A percentile compares a stretch with the other conserved stretches of the same genome.
phyloP scores from a whole-genome alignment of 2,329 filamentous ascomycete genomes.

The Capronia coronata region DNA sequence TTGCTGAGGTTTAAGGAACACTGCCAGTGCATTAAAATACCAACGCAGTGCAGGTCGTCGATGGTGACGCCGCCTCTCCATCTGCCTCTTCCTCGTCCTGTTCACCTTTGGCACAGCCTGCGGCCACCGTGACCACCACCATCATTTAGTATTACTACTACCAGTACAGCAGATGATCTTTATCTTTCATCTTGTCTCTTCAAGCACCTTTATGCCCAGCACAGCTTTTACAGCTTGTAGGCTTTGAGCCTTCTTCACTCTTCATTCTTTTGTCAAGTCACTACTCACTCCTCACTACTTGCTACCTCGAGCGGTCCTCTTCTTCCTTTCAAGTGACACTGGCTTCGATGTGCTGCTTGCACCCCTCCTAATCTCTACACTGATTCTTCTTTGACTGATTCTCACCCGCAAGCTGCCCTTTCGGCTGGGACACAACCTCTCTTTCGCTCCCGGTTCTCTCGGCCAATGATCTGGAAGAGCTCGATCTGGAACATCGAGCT shows the following conservation, averaged over 20 bases:
- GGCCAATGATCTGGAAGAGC: background rate
- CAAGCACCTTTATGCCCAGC: background rate
- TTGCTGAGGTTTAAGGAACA: too few relatives aligned
- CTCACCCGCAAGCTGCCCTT: conserved; percentile 3
- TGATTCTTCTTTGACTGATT: conserved; percentile 1
- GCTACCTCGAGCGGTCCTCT: background rate
- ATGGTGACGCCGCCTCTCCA: too few relatives aligned
- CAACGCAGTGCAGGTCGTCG: too few relatives aligned
- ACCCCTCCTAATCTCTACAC: background rate
- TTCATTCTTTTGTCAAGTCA: background rate
- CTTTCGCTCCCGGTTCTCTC: background rate
- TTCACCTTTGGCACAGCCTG: background rate
- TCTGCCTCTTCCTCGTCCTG: background rate
- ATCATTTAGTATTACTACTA: too few relatives aligned
- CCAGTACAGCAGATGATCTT: background rate
- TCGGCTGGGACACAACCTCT: background rate
- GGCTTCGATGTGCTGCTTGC: background rate
- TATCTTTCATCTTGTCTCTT: background rate
- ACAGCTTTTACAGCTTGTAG: conserved; percentile 2
- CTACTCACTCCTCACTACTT: background rate
- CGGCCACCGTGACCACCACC: background rate
- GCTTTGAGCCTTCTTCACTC: conserved; percentile 1
- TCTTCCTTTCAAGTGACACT: background rate
- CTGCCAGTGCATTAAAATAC: too few relatives aligned
- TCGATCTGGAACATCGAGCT: background rate